Percentiles rank a stretch among this genome's conserved stretches.
phyloP scores from a whole-genome alignment of 768 basidiomycete genomes.

The Termitomyces sp. region DNA sequence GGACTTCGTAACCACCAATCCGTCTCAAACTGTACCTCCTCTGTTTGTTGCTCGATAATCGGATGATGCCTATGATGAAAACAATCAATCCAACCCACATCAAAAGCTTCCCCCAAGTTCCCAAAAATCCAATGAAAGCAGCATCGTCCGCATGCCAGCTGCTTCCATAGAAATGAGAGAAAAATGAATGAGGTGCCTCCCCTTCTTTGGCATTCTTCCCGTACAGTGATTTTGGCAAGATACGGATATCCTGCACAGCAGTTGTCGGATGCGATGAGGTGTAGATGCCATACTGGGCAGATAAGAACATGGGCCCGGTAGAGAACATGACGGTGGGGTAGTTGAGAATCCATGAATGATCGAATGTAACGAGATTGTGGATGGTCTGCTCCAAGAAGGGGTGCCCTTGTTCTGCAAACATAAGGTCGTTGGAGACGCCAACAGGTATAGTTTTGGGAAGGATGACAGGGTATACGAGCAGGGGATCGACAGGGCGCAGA shows the following conservation, averaged over 20 bases:
- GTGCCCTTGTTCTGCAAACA: constrained; percentile 82
- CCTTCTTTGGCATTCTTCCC: constrained; percentile 88
- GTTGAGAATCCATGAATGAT: constrained; percentile 92
- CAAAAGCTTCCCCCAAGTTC: constrained; percentile 79
- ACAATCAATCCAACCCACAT: constrained; percentile 83
- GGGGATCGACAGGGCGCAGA: constrained; percentile 77
- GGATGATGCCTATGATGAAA: constrained; percentile 65
- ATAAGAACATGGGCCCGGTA: constrained; percentile 98
- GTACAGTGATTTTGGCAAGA: constrained; percentile 95
- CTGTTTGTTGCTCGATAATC: constrained; percentile 53
- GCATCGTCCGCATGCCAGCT: constrained; percentile 99
- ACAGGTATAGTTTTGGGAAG: constrained; percentile 96
- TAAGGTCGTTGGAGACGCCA: constrained; percentile 96
- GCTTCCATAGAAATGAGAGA: constrained; percentile 96
- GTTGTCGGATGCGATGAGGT: constrained; percentile 62
- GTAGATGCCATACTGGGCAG: constrained; percentile 89
- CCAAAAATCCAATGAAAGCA: constrained; percentile 93
- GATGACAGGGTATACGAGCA: constrained; percentile 83
- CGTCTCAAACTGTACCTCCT: constrained; percentile 57
- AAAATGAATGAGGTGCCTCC: constrained; percentile 89
- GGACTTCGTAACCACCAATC: constrained; percentile 73
- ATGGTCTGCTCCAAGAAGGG: constrained; percentile 93
- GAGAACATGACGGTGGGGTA: constrained; percentile 99
- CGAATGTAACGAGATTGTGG: constrained; percentile 86
- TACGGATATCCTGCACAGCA: constrained; percentile 74